Base-by-base conservation (phyloP, 306 rosid species). In the Quercus berberidifolia region DNA sequence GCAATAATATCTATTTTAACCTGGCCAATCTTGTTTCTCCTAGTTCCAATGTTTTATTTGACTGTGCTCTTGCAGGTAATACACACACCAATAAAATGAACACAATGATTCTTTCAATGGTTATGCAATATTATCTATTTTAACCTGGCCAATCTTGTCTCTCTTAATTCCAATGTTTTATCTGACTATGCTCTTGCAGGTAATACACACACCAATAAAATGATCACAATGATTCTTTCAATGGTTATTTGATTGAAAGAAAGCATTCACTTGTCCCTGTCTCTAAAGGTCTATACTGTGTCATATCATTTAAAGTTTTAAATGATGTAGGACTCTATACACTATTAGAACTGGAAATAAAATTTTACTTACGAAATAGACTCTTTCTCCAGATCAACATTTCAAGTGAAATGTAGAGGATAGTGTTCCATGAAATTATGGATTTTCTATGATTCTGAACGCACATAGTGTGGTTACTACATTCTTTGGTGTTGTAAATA, bases 111-210 rank as follows among this genome's bases (percentile, higher is more conserved):
- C 3, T 57, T 57, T 20, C 5, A 57, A 6, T 8, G 21, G 21
- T 6, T 28, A 84, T 55, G 25, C 74, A 65, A 80, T 87, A 73
- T 62, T 88, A 46, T 81, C 84, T 73, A 54, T 80, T 30, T 43
- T 88, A 21, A 77, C 90, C 60, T 90, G 92, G 94, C 94, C 82
- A 78, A 85, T 88, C 51, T 57, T 90, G 76, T 64, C 82, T 85
- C 74, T 85, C 59, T 64, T 84, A 6, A 55, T 85, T 23, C 86
- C 91, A 18, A 85, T 86, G 83, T 33, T 90, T 17, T 88, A 55
- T 60, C 12, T 79, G 4, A 77, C 89, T 2, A 9, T 74, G 46
- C 75, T 72, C 35, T 52, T 88, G 72, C 86, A 90, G 94, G 94
- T 90, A 87, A 60, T 58, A 1, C 30, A 62, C 7, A 26, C 19